Conservation (phyloP, 2,329 filamentous ascomycete species). For the Fusarium fujikuroi region DNA sequence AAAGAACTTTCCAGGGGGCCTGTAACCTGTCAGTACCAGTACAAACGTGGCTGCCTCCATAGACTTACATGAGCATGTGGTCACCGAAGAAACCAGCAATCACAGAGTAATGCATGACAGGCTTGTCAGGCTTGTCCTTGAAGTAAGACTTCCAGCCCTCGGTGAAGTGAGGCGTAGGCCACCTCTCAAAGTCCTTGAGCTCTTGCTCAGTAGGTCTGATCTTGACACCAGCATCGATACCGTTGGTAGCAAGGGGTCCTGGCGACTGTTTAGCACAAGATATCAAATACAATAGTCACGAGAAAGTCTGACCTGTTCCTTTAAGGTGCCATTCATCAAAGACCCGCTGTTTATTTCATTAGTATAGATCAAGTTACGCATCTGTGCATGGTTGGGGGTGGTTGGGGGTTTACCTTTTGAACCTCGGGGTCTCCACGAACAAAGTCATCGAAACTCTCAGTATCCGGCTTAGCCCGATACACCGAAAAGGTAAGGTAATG, state of each 20-base stretch:
- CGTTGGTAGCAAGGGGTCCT: slow-evolving; percentile 78
- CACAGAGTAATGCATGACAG: slow-evolving; percentile 86
- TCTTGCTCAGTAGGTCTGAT: slow-evolving; percentile 77
- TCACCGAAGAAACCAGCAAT: slow-evolving; percentile 75
- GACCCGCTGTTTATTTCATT: slow-evolving; percentile 58
- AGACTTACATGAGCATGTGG: slow-evolving; percentile 65
- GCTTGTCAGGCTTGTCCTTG: slow-evolving; percentile 86
- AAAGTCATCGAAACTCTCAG: slow-evolving; percentile 85
- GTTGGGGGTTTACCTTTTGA: slow-evolving; percentile 64
- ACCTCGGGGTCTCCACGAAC: slow-evolving; percentile 76
- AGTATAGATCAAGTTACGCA: neutral
- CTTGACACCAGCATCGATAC: slow-evolving; percentile 84
- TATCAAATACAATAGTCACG: too few relatives aligned
- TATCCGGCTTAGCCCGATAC: slow-evolving; percentile 78
- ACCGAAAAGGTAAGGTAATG: slow-evolving; percentile 78
- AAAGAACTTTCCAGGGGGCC: slow-evolving; percentile 83
- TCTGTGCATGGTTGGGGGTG: neutral
- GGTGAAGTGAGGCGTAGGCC: slow-evolving; percentile 80
- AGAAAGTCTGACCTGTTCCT: slow-evolving; percentile 57
- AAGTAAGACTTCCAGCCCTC: slow-evolving; percentile 85
- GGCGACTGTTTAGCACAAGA: too few relatives aligned
- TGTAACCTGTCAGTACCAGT: slow-evolving; percentile 48
- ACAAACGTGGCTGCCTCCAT: accelerated
- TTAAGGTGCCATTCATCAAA: slow-evolving; percentile 83
- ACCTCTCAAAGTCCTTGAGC: slow-evolving; percentile 73